Percentiles rank a stretch among this genome's conserved stretches.
Conservation (phyloP, 768 basidiomycete species). For the Tylopilus plumbeoviolaceoides region DNA sequence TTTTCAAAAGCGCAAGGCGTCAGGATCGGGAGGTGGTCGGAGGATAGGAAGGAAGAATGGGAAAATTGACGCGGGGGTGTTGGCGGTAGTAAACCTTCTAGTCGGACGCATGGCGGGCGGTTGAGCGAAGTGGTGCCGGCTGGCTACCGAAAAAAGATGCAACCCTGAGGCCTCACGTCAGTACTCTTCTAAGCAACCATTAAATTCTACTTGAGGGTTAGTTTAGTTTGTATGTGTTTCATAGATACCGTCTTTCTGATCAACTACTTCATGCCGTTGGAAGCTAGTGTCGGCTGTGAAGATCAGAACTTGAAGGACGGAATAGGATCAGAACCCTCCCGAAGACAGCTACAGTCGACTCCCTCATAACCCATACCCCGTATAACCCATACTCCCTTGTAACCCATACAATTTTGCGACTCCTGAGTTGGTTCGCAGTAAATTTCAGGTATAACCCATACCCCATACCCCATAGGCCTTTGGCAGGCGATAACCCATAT, state of each 20-base stretch:
- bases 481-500: too few species aligned
- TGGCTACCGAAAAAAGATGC: background rate
- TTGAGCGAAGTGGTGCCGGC: background rate
- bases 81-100: conserved; percentile 1
- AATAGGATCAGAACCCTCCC: background rate
- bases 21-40: background rate
- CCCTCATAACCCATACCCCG: too few species aligned
- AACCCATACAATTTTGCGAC: too few species aligned
- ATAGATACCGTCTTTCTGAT: background rate
- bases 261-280: background rate
- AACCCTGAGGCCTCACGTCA: conserved; percentile 4
- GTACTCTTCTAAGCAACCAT: background rate
- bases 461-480: too few species aligned
- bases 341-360: too few species aligned
- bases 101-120: conserved; percentile 5
- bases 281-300: too few species aligned
- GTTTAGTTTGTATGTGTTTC: background rate
- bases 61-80: background rate
- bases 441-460: too few species aligned
- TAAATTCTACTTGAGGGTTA: background rate
- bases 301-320: background rate
- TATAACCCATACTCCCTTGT: too few species aligned
- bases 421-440: too few species aligned
- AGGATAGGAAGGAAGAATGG: background rate
- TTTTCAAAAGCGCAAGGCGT: background rate